phyloP scores from a whole-genome alignment of 345 rosid species.

The Nasturtium officinale region DNA sequence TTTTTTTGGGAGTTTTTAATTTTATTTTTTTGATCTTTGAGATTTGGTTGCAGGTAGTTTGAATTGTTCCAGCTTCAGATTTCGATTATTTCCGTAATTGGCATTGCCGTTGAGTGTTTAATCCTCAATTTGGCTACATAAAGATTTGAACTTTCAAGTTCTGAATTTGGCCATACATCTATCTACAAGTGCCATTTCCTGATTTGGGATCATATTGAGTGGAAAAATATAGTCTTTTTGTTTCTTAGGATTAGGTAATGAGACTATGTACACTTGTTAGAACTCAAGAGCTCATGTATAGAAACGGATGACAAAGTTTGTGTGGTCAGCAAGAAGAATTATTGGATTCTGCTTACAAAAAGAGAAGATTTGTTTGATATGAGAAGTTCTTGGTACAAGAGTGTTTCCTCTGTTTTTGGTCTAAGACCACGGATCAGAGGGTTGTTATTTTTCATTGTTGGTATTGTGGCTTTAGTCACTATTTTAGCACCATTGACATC shows the following conservation, averaged over 20 bases:
- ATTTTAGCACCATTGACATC: slow-evolving; percentile 76
- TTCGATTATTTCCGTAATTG: slow-evolving; percentile 24
- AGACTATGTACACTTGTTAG: slow-evolving; percentile 40
- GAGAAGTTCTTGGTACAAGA: slow-evolving; percentile 85
- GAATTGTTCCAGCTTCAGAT: slow-evolving; percentile 31
- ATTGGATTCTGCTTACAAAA: slow-evolving; percentile 28
- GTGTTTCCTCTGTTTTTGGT: slow-evolving; percentile 61
- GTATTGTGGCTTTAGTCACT: slow-evolving; percentile 67
- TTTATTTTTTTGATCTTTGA: slow-evolving; percentile 38
- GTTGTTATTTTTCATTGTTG: slow-evolving; percentile 63
- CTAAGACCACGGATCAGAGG: slow-evolving; percentile 68
- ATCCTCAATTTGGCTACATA: slow-evolving; percentile 26
- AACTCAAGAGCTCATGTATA: slow-evolving; percentile 45
- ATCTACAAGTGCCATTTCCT: slow-evolving; percentile 20
- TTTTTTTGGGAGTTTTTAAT: slow-evolving; percentile 5
- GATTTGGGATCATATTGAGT: slow-evolving; percentile 39
- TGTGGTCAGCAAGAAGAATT: slow-evolving; percentile 40
- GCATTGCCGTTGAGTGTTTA: slow-evolving; percentile 30
- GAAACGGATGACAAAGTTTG: slow-evolving; percentile 44
- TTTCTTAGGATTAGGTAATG: slow-evolving; percentile 25
- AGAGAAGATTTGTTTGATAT: slow-evolving; percentile 55
- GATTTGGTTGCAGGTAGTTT: slow-evolving; percentile 49
- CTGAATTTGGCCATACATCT: slow-evolving; percentile 30
- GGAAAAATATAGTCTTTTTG: slow-evolving; percentile 25
- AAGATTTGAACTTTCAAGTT: slow-evolving; percentile 15